Evolutionary conservation across 768 basidiomycete genomes (phyloP).

Genomic region (Mycena rosella): DNA sequence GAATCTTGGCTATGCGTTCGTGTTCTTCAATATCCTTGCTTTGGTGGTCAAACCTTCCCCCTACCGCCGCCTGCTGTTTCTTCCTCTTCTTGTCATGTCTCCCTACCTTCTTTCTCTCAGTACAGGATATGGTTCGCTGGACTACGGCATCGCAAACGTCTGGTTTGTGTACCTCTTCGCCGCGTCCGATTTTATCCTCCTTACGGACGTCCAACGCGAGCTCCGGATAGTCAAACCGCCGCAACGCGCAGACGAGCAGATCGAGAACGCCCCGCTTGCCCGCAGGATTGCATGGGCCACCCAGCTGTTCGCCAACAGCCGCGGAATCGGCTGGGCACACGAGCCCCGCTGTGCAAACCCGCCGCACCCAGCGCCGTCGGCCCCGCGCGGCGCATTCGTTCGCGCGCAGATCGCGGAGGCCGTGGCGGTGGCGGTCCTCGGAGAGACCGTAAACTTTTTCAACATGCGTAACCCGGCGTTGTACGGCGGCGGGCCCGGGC

Average conservation of each 20-base stretch:
- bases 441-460: constrained; percentile 10
- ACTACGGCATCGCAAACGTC: constrained; percentile 8
- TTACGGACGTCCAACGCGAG: constrained; percentile 32
- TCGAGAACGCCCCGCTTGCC: constrained; percentile 18
- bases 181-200: constrained; percentile 25
- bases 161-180: constrained; percentile 24
- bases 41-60: constrained; percentile 27
- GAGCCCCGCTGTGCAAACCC: constrained; percentile 26
- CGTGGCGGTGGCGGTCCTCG: background rate
- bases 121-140: constrained; percentile 10
- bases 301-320: constrained; percentile 11
- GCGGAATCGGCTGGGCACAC: constrained; percentile 29
- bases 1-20: constrained; percentile 8
- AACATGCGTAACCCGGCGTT: constrained; percentile 12
- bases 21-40: constrained; percentile 15
- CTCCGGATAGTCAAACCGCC: constrained; percentile 21
- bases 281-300: constrained; percentile 16
- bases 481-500: constrained; percentile 28
- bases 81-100: constrained; percentile 25
- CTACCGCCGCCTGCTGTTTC: constrained; percentile 29
- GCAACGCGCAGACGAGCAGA: constrained; percentile 15
- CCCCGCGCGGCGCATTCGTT: constrained; percentile 26
- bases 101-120: constrained; percentile 17
- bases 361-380: constrained; percentile 12
- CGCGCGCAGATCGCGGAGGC: constrained; percentile 10